These are phyloP conservation scores for Fusarium staphyleae DNA, from an alignment of 2,329 filamentous ascomycete genomes.

Conservation along the genomic window DNA sequence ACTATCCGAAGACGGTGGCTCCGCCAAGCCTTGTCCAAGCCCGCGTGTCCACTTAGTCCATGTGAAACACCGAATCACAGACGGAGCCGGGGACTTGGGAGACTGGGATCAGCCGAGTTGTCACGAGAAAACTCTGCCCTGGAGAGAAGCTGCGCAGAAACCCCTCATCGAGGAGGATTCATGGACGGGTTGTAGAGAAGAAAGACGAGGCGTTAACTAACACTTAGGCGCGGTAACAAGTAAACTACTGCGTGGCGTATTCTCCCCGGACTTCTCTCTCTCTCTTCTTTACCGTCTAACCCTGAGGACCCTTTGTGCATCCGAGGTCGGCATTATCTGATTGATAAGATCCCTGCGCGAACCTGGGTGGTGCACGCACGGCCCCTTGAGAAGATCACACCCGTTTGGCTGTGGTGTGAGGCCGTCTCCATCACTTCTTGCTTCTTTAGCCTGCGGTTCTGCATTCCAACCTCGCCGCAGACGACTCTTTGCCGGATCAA, in stretches of 20 bases:
- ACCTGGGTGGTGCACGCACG: neutral
- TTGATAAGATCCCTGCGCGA: constrained; percentile 34
- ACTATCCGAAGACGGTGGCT: constrained; percentile 11
- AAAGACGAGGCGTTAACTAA: neutral
- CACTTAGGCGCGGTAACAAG: neutral
- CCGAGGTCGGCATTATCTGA: constrained; percentile 28
- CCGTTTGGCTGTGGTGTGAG: constrained; percentile 7
- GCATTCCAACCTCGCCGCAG: neutral
- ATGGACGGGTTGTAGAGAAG: neutral
- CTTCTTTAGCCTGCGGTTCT: neutral
- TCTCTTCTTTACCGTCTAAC: neutral
- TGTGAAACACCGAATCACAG: constrained; percentile 20
- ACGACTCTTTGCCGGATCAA: neutral
- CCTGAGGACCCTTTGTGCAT: neutral
- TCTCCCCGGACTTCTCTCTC: neutral
- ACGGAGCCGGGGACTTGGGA: neutral
- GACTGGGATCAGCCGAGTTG: constrained; percentile 4
- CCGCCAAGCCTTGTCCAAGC: constrained; percentile 19
- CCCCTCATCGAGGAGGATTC: neutral
- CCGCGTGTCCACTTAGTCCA: constrained; percentile 20
- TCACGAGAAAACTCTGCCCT: constrained; percentile 22
- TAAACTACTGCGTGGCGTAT: neutral
- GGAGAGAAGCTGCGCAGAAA: neutral
- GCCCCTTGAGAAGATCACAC: neutral
- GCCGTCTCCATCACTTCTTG: constrained; percentile 1